Conservation (phyloP, 176 grass and related monocot species). For the Tillandsia leiboldiana region DNA sequence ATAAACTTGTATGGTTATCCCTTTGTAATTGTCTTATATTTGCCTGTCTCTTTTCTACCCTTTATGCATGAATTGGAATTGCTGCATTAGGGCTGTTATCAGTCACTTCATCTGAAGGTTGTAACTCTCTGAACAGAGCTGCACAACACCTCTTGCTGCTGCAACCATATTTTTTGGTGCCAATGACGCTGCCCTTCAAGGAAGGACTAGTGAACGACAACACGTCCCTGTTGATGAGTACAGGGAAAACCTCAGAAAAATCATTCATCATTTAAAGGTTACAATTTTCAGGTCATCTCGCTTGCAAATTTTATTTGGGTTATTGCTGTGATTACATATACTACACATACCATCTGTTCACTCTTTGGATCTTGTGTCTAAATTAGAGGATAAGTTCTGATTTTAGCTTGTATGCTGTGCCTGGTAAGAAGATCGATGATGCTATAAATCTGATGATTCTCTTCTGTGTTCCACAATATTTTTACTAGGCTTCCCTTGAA, state of each 20-base stretch:
- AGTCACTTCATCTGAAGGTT: too few species aligned
- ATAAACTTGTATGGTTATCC: too few species aligned
- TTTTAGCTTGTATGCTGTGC: background rate
- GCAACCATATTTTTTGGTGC: conserved; percentile 83
- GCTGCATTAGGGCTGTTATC: too few species aligned
- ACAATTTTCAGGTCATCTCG: background rate
- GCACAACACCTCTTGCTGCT: conserved; percentile 17
- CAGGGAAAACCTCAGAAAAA: conserved; percentile 56
- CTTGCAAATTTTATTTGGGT: background rate
- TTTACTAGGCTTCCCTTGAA: background rate
- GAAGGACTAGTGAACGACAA: conserved; percentile 41
- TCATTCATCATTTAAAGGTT: conserved; percentile 67
- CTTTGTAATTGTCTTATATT: background rate
- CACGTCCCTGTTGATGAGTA: conserved; percentile 72
- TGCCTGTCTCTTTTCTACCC: too few species aligned
- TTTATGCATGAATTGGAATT: too few species aligned
- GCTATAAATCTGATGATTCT: background rate
- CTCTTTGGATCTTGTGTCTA: too few species aligned
- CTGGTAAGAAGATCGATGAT: background rate
- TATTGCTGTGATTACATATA: background rate
- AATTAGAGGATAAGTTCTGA: background rate
- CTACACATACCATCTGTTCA: too few species aligned
- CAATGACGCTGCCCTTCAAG: conserved; percentile 68
- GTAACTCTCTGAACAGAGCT: conserved; percentile 22
- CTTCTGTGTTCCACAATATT: background rate